A percentile compares a stretch with the other conserved stretches of the same genome.
Evolutionary conservation across 164 flowering plant species (phyloP).

Genomic region (Hamamelis virginiana): DNA sequence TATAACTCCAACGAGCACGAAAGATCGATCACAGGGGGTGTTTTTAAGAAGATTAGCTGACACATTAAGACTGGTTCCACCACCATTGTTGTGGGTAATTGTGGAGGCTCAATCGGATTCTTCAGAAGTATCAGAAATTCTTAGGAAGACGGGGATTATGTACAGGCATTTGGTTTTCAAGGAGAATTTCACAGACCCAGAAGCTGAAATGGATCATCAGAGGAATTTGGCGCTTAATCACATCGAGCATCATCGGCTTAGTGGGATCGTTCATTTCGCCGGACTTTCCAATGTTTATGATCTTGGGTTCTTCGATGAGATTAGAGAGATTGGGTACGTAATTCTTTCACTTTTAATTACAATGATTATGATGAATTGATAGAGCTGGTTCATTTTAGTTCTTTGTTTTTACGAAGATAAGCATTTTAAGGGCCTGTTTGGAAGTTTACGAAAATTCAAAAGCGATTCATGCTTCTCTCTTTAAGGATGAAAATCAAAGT

Average conservation of each 20-base stretch:
- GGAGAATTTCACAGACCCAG: constrained; percentile 64
- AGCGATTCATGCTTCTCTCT: too few species aligned
- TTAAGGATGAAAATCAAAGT: too few species aligned
- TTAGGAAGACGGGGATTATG: constrained; percentile 82
- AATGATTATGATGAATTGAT: too few species aligned
- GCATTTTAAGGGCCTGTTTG: too few species aligned
- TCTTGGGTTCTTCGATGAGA: constrained; percentile 69
- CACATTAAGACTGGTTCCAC: constrained; percentile 63
- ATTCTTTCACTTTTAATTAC: too few species aligned
- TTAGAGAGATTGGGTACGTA: constrained; percentile 76
- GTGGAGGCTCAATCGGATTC: constrained; percentile 54
- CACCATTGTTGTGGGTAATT: constrained; percentile 84
- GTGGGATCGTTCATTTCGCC: constrained; percentile 89
- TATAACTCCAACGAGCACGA: constrained; percentile 53
- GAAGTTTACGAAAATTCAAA: too few species aligned
- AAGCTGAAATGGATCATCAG: constrained; percentile 64
- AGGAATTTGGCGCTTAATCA: constrained; percentile 79
- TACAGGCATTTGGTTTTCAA: constrained; percentile 80
- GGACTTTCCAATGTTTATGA: constrained; percentile 63
- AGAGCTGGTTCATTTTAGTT: too few species aligned
- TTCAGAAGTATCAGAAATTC: constrained; percentile 45
- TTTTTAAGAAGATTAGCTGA: constrained; percentile 54
- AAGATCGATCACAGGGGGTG: constrained; percentile 31
- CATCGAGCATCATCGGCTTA: constrained; percentile 80
- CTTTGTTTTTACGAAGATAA: too few species aligned